Evolutionary conservation across 2,329 filamentous ascomycete genomes (phyloP).

Genomic region (Decorospora gaudefroyi): DNA sequence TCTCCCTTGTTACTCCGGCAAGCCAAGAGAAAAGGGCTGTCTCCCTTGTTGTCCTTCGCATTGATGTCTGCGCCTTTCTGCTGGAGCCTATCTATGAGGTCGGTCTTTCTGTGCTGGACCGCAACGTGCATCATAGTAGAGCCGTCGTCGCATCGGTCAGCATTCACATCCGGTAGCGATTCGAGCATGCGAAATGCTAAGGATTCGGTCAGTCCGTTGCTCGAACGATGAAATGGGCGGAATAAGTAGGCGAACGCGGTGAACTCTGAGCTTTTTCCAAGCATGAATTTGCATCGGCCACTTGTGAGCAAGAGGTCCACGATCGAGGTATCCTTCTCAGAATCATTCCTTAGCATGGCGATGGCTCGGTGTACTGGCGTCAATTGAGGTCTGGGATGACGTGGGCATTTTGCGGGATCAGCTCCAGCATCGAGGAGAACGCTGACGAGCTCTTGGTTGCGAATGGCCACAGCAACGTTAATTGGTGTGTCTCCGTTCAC

Average conservation of each 20-base stretch:
- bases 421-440: constrained; percentile 23
- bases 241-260: constrained; percentile 25
- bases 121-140: constrained; percentile 29
- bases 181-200: constrained; percentile 28
- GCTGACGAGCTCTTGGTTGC: constrained; percentile 17
- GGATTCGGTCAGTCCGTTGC: constrained; percentile 5
- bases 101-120: constrained; percentile 51
- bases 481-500: constrained; percentile 21
- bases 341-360: constrained; percentile 8
- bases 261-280: constrained; percentile 8
- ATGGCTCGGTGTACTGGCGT: constrained; percentile 24
- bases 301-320: constrained; percentile 21
- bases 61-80: constrained; percentile 54
- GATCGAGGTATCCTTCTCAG: constrained; percentile 14
- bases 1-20: constrained; percentile 12
- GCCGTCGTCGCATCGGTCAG: constrained; percentile 17
- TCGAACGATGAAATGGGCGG: constrained; percentile 3
- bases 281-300: constrained; percentile 23
- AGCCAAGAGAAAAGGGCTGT: constrained; percentile 24
- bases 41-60: constrained; percentile 9
- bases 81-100: constrained; percentile 79
- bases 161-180: constrained; percentile 18
- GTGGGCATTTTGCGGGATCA: constrained; percentile 13
- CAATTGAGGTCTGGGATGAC: neutral
- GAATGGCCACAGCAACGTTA: constrained; percentile 13